Conservation (phyloP, 768 basidiomycete genomes). For the Rubroboletus satanas region DNA sequence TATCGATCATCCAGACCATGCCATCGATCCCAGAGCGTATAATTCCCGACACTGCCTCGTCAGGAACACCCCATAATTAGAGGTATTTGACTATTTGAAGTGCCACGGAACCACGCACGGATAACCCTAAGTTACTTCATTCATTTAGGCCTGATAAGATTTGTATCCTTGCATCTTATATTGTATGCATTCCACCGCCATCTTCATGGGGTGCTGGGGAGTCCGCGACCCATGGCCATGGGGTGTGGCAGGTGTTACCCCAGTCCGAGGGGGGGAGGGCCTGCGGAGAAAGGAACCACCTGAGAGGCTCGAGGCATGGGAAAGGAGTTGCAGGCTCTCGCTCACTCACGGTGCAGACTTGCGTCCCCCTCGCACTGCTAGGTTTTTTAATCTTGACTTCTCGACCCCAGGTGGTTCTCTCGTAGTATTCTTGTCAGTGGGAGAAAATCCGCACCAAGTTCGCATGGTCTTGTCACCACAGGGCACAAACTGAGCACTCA, state of each 20-base stretch:
- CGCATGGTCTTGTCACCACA: not conserved
- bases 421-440: constrained; percentile 3
- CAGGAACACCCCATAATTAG: not conserved
- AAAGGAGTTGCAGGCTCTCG: not conserved
- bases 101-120: not conserved
- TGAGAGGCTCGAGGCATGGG: constrained; percentile 1
- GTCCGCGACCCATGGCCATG: not conserved
- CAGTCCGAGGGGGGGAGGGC: not conserved
- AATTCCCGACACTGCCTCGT: not conserved
- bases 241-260: not conserved
- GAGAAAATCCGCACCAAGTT: constrained; percentile 1
- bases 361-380: not conserved
- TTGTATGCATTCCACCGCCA: not conserved
- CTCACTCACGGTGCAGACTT: not conserved
- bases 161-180: not conserved
- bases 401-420: not conserved
- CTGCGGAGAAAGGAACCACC: not conserved
- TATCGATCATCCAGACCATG: not conserved
- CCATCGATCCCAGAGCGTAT: not conserved
- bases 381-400: not conserved
- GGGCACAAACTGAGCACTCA: too few species aligned
- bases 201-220: not conserved
- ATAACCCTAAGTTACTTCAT: too few species aligned
- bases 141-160: not conserved
- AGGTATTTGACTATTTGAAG: not conserved